Conservation (phyloP, 2,329 filamentous ascomycete species). For the Cladosporium sp. region DNA sequence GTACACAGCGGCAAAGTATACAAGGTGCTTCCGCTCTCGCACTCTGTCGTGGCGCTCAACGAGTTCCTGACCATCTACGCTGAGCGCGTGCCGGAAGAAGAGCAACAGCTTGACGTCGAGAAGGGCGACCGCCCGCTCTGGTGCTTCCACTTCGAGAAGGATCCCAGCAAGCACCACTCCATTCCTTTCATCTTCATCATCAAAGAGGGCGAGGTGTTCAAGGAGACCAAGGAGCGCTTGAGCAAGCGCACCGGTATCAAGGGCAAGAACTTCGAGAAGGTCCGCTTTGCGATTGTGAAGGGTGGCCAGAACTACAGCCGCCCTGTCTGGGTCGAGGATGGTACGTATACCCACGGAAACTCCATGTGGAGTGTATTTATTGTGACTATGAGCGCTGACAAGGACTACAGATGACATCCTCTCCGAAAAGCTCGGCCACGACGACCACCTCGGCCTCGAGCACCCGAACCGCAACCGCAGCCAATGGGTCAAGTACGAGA, state of each 20-base stretch:
- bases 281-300: conserved; percentile 86
- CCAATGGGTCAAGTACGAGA: conserved; percentile 63
- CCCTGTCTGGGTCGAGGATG: conserved; percentile 82
- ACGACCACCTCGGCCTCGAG: conserved; percentile 56
- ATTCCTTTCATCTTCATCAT: conserved; percentile 89
- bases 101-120: conserved; percentile 53
- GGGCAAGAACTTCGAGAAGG: conserved; percentile 97
- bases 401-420: conserved; percentile 47
- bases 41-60: conserved; percentile 76
- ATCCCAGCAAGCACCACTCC: conserved; percentile 79
- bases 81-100: conserved; percentile 75
- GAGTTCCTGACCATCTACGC: conserved; percentile 83
- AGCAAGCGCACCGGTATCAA: conserved; percentile 92
- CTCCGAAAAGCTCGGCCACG: conserved; percentile 45
- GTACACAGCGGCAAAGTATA: conserved; percentile 80
- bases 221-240: conserved; percentile 90
- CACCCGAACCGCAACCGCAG: conserved; percentile 63
- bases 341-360: conserved; percentile 50
- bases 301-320: conserved; percentile 67
- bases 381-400: not conserved
- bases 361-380: not conserved
- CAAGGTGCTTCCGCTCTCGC: conserved; percentile 70
- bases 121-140: conserved; percentile 70
- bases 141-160: conserved; percentile 91
- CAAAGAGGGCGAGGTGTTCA: conserved; percentile 82